A percentile compares a stretch with the other conserved stretches of the same genome.
Evolutionary conservation across 768 basidiomycete species (phyloP).

Genomic region (Boletus rufocinnamomeus): DNA sequence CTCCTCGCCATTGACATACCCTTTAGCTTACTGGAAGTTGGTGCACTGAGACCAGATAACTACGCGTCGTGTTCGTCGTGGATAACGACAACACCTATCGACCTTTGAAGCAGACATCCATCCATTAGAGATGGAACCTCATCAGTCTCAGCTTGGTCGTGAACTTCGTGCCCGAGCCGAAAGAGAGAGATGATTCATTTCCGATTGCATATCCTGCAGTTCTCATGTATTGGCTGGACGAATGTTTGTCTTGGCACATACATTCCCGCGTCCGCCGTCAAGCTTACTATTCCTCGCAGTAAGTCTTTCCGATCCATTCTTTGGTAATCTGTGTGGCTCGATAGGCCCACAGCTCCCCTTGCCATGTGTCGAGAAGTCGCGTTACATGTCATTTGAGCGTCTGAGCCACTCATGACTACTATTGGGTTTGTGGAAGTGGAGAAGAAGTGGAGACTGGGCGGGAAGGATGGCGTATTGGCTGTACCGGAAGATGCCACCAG

Average conservation of each 20-base stretch:
- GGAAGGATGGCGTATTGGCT: slow-evolving; percentile 92
- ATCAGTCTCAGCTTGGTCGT: slow-evolving; percentile 88
- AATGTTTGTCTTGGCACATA: slow-evolving; percentile 66
- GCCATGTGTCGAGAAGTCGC: slow-evolving; percentile 83
- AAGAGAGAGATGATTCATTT: slow-evolving; percentile 63
- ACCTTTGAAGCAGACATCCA: slow-evolving; percentile 82
- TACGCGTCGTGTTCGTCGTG: slow-evolving; percentile 65
- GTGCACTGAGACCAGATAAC: slow-evolving; percentile 84
- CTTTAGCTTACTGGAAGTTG: too few relatives aligned
- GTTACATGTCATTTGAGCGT: slow-evolving; percentile 68
- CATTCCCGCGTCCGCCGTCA: slow-evolving; percentile 50
- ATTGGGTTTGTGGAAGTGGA: slow-evolving; percentile 66
- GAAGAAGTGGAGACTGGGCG: slow-evolving; percentile 61
- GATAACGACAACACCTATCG: slow-evolving; percentile 77
- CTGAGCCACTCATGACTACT: slow-evolving; percentile 57
- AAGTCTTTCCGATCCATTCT: slow-evolving; percentile 29
- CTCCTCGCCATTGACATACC: neutral
- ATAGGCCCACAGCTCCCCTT: slow-evolving; percentile 62
- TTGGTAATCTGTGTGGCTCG: slow-evolving; percentile 15
- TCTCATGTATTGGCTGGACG: slow-evolving; percentile 46
- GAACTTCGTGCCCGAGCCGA: slow-evolving; percentile 80
- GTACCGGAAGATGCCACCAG: slow-evolving; percentile 48
- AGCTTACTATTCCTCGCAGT: slow-evolving; percentile 76
- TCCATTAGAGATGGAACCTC: slow-evolving; percentile 73
- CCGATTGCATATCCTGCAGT: neutral